These are phyloP conservation scores for Primulina eburnea DNA, from an alignment of 257 asterid genomes.

Conservation along the genomic window DNA sequence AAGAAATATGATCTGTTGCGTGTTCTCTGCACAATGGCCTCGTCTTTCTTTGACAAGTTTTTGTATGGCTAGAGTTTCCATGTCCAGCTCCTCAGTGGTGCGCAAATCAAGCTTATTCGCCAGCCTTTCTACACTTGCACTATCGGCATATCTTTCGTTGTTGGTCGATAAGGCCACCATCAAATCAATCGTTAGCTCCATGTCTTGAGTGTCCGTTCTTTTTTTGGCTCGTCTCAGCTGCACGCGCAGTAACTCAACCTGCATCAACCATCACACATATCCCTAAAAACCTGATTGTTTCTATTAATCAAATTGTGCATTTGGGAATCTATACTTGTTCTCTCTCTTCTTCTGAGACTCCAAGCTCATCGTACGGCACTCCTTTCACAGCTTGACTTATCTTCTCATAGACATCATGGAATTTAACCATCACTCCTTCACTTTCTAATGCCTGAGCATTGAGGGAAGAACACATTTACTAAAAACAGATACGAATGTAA, in stretches of 20 bases:
- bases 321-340: constrained; percentile 48
- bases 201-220: constrained; percentile 74
- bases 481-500: no score
- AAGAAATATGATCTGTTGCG: constrained; percentile 50
- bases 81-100: constrained; percentile 53
- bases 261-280: constrained; percentile 2
- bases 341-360: constrained; percentile 66
- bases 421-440: constrained; percentile 66
- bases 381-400: constrained; percentile 61
- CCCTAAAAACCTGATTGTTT: no score
- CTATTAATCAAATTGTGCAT: no score
- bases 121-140: constrained; percentile 70
- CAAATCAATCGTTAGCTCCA: constrained; percentile 88
- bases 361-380: constrained; percentile 78
- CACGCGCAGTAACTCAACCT: constrained; percentile 59
- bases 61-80: constrained; percentile 51
- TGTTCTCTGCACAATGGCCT: constrained; percentile 40
- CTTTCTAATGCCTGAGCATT: constrained; percentile 60
- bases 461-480: no score
- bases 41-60: constrained; percentile 51
- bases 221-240: constrained; percentile 64
- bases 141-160: constrained; percentile 64
- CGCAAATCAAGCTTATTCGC: constrained; percentile 65
- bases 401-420: constrained; percentile 55
- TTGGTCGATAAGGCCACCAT: constrained; percentile 66